A percentile compares a stretch with the other conserved stretches of the same genome.
These are phyloP conservation scores for Globisporangium nagaii DNA, from an alignment of 352 stramenopile species.

Conservation along the genomic window DNA sequence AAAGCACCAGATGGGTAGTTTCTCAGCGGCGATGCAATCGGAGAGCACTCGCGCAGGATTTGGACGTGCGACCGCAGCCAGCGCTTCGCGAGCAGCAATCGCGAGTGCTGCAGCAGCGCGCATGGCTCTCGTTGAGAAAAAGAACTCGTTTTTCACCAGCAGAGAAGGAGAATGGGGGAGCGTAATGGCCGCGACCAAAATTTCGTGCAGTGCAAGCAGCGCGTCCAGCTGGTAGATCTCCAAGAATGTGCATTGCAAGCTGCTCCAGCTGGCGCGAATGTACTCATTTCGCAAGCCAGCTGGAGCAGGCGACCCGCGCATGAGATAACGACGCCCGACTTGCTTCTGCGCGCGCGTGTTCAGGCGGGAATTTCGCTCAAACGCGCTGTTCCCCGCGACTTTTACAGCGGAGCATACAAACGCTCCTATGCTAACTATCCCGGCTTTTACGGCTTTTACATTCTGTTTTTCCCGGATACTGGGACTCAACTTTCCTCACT, in stretches of 20 bases:
- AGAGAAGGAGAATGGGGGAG: not conserved
- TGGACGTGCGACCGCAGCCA: no score
- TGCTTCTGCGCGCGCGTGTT: not conserved
- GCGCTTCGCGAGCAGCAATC: no score
- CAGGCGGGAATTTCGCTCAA: not conserved
- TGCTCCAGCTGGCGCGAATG: not conserved
- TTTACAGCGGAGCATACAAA: conserved; percentile 3
- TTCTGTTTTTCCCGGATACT: not conserved
- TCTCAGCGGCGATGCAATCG: no score
- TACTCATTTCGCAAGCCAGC: conserved; percentile 2
- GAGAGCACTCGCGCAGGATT: no score
- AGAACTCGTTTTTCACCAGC: no score
- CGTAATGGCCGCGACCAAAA: not conserved
- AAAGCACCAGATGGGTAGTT: not conserved
- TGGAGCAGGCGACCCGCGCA: not conserved
- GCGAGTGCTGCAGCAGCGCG: not conserved
- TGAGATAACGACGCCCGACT: not conserved
- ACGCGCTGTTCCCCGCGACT: not conserved
- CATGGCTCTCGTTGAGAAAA: not conserved
- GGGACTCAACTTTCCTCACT: not conserved
- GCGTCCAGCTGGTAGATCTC: not conserved
- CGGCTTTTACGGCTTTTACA: conserved; percentile 1
- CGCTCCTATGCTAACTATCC: not conserved
- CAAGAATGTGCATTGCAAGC: not conserved
- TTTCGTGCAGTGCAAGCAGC: not conserved